A percentile compares a stretch with the other conserved stretches of the same genome.
These are phyloP conservation scores for Amanita pallidorosea DNA, from an alignment of 768 basidiomycete species.

Conservation along the genomic window DNA sequence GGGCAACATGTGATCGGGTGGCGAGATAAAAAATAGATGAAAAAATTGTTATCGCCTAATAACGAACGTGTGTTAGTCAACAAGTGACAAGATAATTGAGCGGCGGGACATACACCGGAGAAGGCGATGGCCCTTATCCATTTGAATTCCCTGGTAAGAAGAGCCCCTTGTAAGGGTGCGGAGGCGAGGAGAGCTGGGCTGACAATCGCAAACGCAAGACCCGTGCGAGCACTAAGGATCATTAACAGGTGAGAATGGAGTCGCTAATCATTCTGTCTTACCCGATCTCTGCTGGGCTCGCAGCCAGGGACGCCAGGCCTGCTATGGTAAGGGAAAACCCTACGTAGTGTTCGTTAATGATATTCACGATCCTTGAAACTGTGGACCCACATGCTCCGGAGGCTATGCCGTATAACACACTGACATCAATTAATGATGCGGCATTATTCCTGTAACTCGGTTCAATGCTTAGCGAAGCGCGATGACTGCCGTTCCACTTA, in stretches of 20 bases:
- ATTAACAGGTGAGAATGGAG: not conserved
- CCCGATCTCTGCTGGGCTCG: conserved; percentile 24
- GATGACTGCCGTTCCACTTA: conserved; percentile 10
- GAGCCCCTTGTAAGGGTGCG: conserved; percentile 23
- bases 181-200: conserved; percentile 23
- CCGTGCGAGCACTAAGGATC: conserved; percentile 22
- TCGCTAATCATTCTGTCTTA: conserved; percentile 9
- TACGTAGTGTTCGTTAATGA: conserved; percentile 5
- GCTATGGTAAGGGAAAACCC: conserved; percentile 25
- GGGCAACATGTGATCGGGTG: not conserved
- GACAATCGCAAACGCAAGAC: conserved; percentile 21
- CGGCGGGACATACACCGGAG: conserved; percentile 19
- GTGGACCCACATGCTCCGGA: conserved; percentile 33
- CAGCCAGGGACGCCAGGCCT: conserved; percentile 19
- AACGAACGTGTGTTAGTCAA: not conserved
- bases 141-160: conserved; percentile 18
- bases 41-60: not conserved
- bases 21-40: not conserved
- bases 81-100: not conserved
- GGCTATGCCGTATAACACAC: conserved; percentile 36
- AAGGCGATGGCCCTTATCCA: conserved; percentile 25
- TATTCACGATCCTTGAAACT: not conserved
- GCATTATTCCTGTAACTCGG: conserved; percentile 17
- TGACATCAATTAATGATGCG: conserved; percentile 26
- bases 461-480: not conserved